Evolutionary conservation across 2,329 filamentous ascomycete species (phyloP).

Genomic region (Exophiala mesophila): DNA sequence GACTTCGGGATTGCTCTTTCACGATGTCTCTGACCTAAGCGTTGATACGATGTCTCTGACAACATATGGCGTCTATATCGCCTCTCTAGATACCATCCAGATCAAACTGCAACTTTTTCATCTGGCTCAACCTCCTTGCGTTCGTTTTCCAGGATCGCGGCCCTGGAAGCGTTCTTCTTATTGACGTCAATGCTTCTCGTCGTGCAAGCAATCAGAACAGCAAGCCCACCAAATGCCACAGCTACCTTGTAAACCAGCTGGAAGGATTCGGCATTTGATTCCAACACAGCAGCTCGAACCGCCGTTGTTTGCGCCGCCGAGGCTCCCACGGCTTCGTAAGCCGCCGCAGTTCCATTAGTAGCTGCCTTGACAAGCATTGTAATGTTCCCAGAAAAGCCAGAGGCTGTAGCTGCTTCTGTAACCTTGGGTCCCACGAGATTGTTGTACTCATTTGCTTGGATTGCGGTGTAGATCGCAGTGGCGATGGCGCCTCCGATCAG

Average conservation of each 20-base stretch:
- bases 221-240: constrained; percentile 14
- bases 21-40: too few relatives aligned
- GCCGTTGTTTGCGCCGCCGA: too few relatives aligned
- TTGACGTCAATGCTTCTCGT: neutral
- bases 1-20: too few relatives aligned
- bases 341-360: constrained; percentile 29
- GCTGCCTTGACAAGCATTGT: constrained; percentile 33
- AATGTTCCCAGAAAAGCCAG: constrained; percentile 34
- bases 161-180: constrained; percentile 3
- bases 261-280: constrained; percentile 41
- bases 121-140: neutral
- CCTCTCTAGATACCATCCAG: too few relatives aligned
- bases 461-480: constrained; percentile 25
- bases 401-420: constrained; percentile 33
- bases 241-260: constrained; percentile 35
- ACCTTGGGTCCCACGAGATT: neutral
- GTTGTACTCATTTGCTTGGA: constrained; percentile 16
- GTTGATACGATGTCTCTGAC: too few relatives aligned
- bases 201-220: neutral
- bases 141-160: neutral
- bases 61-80: too few relatives aligned
- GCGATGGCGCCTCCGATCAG: constrained; percentile 22
- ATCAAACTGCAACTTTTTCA: too few relatives aligned
- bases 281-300: constrained; percentile 33
- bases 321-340: constrained; percentile 30